Base-by-base conservation (phyloP, 768 basidiomycete genomes). In the Macrolepiota fuliginosa region DNA sequence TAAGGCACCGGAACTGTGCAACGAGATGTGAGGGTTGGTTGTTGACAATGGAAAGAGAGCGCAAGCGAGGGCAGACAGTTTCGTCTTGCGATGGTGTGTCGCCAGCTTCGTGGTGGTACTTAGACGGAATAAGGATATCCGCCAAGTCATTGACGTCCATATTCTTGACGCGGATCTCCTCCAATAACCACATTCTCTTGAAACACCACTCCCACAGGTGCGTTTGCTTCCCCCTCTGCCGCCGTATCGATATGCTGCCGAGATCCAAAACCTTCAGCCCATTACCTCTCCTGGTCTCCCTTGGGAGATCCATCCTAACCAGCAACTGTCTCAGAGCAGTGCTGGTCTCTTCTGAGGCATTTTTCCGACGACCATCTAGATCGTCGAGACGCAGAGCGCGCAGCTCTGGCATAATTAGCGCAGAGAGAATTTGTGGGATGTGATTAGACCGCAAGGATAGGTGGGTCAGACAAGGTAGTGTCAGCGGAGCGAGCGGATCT, bases 391-490 rank as follows among this genome's bases (percentile, higher is more conserved):
- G 68, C 22, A 79, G 68, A 9, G 54, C 58, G 17, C 62, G 66
- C 50, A 77, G 69, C 29, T 68, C 57, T 0, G 76, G 78, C 12
- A 72, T 57, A 54, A 74, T 67, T 49, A 77, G 68, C 24, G 66
- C 65, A 37, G 67, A 65, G 56, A 76, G 72, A 9, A 77, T 54
- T 9, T 68, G 57, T 0, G 73, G 69, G 47, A 77, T 55, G 64
- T 74, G 72, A 64, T 78, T 79, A 12, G 70, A 69, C 1, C 75
- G 70, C 27, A 79, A 68, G 4, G 68, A 65, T 17, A 77, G 71
- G 35, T 65, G 58, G 3, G 63, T 63, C 17, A 77, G 71, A 65
- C 50, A 50, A 12, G 66, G 67, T 11, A 49, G 10, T 13, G 25
- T 49, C 25, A 49, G 6, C 1, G 11, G 47, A 24, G 47, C 24